Base-by-base conservation (phyloP, 176 grass and related monocot genomes). In the Elaeis guineensis region DNA sequence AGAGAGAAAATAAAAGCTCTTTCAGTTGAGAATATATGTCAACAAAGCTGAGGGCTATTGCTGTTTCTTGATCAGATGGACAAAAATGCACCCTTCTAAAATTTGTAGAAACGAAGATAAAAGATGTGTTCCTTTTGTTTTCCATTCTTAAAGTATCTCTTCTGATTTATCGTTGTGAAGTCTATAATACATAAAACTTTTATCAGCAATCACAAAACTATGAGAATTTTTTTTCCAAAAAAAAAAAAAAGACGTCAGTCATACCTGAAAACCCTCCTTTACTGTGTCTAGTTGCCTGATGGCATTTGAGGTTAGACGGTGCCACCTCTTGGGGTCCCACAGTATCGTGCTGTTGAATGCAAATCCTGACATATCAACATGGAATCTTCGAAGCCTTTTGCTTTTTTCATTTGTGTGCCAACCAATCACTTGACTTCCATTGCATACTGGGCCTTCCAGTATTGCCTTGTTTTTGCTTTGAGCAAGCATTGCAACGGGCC, bases 281-380 rank as follows among this genome's bases (percentile, higher is more conserved):
- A 65, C 74, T 9, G 77, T 75, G 51, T 82, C 74, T 1, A 72
- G 62, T 58, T 62, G 77, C 49, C 81, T 69, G 63, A 89, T 81
- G 70, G 62, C 79, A 51, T 85, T 79, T 68, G 66, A 78, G 49
- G 70, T 65, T 50, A 62, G 72, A 67, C 71, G 81, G 9, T 71
- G 71, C 67, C 85, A 82, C 52, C 75, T 80, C 64, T 80, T 73
- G 50, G 80, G 62, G 16, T 85, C 70, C 86, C 86, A 89, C 23
- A 89, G 77, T 51, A 85, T 75, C 2, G 52, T 81, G 70, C 86
- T 89, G 20, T 85, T 82, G 78, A 89, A 89, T 35, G 86, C 81
- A 69, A 89, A 85, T 2, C 86, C 81, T 3, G 86, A 85, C 70
- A 78, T 59, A 57, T 69, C 71, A 21, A 72, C 68, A 73, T 80